Evolutionary conservation across 768 basidiomycete species (phyloP), one percentile per base, ranked within the genome.

Genomic region (Crucibulum laeve): DNA sequence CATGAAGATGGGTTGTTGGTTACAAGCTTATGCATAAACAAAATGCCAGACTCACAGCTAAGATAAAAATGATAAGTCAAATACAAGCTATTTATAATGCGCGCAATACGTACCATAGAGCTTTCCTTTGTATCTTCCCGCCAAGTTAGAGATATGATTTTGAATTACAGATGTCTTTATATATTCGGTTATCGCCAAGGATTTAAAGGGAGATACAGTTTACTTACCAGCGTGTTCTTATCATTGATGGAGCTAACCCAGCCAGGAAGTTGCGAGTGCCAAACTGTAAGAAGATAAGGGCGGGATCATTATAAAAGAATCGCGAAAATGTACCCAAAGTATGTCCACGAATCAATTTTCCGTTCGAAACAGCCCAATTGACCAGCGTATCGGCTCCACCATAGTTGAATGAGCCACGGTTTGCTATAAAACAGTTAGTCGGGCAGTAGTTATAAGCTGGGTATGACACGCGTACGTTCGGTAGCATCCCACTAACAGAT

Each of bases 331-430:
- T 42, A 67, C 65, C 63, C 7, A 70, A 52, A 11, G 63, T 67
- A 47, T 69, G 67, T 13, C 69, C 70, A 38, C 69, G 67, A 36
- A 70, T 62, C 28, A 66, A 45, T 42, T 71, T 69, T 32, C 63
- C 63, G 45, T 69, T 67, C 19, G 61, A 57, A 6, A 54, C 50
- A 21, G 71, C 70, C 62, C 64, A 69, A 44, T 68, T 63, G 38
- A 72, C 64, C 14, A 72, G 58, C 6, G 54, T 48, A 46, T 72
- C 70, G 4, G 65, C 41, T 10, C 57, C 61, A 15, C 53, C 49
- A 40, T 59, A 70, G 24, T 54, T 65, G 50, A 71, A 72, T 5
- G 38, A 37, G 22, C 59, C 60, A 22, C 64, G 60, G 18, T 53
- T 54, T 14, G 59, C 63, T 64, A 39, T n/a, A 1, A 14, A 21